Conservation (phyloP, 345 rosid species). For the sweet orange (Citrus sinensis) region DVS_A1.0 CM039165.1:20438001-20438500, state of each 20-base stretch:
- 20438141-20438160: slow-evolving; percentile 44
- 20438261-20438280: slow-evolving; percentile 49
- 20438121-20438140: slow-evolving; percentile 36
- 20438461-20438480: slow-evolving; percentile 31
- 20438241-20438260: slow-evolving; percentile 46
- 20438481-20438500: slow-evolving; percentile 40
- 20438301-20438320: slow-evolving; percentile 38
- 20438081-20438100: background rate
- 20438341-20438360: slow-evolving; percentile 15
- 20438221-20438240: slow-evolving; percentile 14
- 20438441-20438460: slow-evolving; percentile 52
- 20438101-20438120: background rate
- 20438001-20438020: background rate
- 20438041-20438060: background rate
- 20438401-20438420: slow-evolving; percentile 16
- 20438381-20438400: background rate
- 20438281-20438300: slow-evolving; percentile 41
- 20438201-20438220: slow-evolving; percentile 7
- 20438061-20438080: background rate
- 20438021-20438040: background rate
- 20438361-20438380: slow-evolving; percentile 29
- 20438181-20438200: slow-evolving; percentile 58
- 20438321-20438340: slow-evolving; percentile 11
- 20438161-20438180: slow-evolving; percentile 36
- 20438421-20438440: slow-evolving; percentile 28